Evolutionary conservation across 2,329 filamentous ascomycete species (phyloP).

Genomic region (Colletotrichum sp.): DNA sequence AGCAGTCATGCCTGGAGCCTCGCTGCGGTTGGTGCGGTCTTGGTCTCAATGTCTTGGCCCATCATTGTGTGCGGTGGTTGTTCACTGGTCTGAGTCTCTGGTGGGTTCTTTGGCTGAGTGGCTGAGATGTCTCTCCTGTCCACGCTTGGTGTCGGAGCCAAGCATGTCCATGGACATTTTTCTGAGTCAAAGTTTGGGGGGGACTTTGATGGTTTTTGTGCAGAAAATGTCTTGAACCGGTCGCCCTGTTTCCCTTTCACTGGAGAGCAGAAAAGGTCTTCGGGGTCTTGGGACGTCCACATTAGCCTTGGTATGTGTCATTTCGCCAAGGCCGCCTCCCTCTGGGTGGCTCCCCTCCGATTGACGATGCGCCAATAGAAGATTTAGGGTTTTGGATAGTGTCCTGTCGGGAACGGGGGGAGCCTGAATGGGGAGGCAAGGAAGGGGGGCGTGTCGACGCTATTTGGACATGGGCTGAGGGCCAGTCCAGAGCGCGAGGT

Average conservation of each 20-base stretch:
- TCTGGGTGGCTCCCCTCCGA: background rate
- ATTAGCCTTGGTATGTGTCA: conserved; percentile 11
- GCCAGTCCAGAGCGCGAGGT: background rate
- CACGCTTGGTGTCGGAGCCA: background rate
- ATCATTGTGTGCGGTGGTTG: background rate
- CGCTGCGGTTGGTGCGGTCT: background rate
- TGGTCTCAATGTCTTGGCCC: background rate
- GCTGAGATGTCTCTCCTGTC: background rate
- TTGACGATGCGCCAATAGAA: conserved; percentile 1
- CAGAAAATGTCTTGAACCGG: background rate
- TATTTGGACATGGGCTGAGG: background rate
- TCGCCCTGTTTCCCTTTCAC: background rate
- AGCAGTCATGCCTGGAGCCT: background rate
- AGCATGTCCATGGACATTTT: background rate
- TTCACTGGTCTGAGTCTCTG: background rate
- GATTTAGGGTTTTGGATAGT: background rate
- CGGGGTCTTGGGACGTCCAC: conserved; percentile 2
- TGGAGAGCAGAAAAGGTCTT: background rate
- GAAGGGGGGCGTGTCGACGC: background rate
- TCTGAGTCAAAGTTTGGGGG: background rate
- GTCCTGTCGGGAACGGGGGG: background rate
- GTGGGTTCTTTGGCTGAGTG: background rate
- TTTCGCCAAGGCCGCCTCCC: conserved; percentile 5
- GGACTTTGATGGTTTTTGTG: background rate
- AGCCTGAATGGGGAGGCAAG: background rate